These are phyloP conservation scores for Moesziomyces sp. DNA, from an alignment of 1,284 basidiomycete species.

Conservation along the genomic window DNA sequence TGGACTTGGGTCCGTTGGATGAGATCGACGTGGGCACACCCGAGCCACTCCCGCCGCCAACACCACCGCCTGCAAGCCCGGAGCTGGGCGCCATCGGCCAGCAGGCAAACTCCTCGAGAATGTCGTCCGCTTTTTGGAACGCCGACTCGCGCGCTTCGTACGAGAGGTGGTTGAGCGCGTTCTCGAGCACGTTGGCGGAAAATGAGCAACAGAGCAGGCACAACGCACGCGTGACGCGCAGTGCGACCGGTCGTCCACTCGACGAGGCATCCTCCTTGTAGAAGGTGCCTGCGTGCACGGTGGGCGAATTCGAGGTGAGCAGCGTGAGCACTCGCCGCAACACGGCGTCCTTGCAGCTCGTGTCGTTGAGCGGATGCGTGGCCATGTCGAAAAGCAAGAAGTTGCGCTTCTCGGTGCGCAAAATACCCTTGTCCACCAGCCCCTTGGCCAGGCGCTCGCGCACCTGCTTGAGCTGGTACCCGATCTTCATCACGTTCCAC, in stretches of 20 bases:
- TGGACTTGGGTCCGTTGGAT: conserved; percentile 12
- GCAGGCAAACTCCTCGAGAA: conserved; percentile 59
- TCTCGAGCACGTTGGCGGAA: conserved; percentile 64
- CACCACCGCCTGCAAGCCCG: conserved; percentile 38
- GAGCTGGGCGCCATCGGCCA: conserved; percentile 67
- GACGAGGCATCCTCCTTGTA: conserved; percentile 56
- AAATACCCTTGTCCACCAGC: conserved; percentile 66
- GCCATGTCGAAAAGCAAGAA: conserved; percentile 68
- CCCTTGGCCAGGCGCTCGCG: conserved; percentile 66
- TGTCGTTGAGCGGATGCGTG: conserved; percentile 65
- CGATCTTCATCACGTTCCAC: conserved; percentile 67
- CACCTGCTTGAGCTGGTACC: conserved; percentile 66
- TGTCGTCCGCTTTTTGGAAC: conserved; percentile 59
- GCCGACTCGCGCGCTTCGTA: conserved; percentile 60
- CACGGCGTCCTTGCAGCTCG: conserved; percentile 61
- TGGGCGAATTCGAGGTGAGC: conserved; percentile 49
- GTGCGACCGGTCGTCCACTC: conserved; percentile 27
- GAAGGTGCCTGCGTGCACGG: conserved; percentile 47
- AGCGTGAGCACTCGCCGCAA: conserved; percentile 60
- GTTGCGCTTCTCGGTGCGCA: conserved; percentile 67
- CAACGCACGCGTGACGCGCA: conserved; percentile 58
- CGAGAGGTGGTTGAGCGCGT: conserved; percentile 62
- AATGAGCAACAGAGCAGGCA: conserved; percentile 63
- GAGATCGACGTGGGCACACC: conserved; percentile 29
- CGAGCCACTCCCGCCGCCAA: conserved; percentile 26